Evolutionary conservation across 1,139 yeast genomes (phyloP), one percentile per base, ranked within the genome.

Genomic region (Yamadazyma friedrichii): DNA sequence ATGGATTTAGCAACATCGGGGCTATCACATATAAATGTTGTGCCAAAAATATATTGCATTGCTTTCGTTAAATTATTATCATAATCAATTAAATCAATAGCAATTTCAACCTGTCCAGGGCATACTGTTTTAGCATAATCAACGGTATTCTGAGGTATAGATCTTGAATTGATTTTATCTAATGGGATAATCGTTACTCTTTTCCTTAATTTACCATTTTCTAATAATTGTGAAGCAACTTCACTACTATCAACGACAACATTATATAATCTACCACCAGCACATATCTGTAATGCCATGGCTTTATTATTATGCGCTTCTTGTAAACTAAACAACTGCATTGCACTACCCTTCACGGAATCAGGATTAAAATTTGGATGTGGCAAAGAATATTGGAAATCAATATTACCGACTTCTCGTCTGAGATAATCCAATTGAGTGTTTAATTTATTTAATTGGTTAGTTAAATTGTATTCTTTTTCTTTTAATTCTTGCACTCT

Each of bases 121-220:
- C 89, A 86, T 9, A 82, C 50, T 12, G 70, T 62, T 54, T 87
- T 84, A 1, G 97, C 97, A 38, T 76, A 61, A 2, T 70, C 56
- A 1, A 83, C 67, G 0, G 72, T 61, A 15, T 66, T 62, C 2
- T 63, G 51, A 33, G 74, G 70, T 9, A 83, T 55, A 0, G 70
- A 65, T 52, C 78, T 66, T 0, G 95, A 75, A 4, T 80, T 66
- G 40, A 94, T 88, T 55, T 88, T 89, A 59, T 89, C 95, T 47
- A 94, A 70, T 0, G 99, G 98, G 50, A 94, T 86, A 39, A 93
- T 85, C 0, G 98, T 93, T 5, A 89, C 95, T 46, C 98, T 76
- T 54, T 88, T 82, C 52, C 80, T 77, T 43, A 93, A 71, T 47
- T 80, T 79, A 8, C 98, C 98, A 31, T 71, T 72, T 52, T 89